Evolutionary conservation across 495 filamentous ascomycete species (phyloP), one percentile per base, ranked within the genome.

Genomic region (Tuber borchii): DNA sequence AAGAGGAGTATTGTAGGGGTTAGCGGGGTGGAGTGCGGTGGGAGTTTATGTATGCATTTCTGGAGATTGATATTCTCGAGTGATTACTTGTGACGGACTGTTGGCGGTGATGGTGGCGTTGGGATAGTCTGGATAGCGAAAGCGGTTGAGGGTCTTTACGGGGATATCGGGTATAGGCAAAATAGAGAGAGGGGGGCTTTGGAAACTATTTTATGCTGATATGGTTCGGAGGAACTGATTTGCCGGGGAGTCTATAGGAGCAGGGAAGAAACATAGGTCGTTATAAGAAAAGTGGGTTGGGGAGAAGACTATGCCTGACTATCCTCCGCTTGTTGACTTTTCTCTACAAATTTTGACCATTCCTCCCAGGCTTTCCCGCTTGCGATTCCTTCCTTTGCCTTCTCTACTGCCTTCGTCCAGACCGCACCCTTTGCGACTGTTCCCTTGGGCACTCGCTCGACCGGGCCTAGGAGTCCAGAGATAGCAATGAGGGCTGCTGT

Each of bases 341-440:
- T 85, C 80, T 90, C 88, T 61, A 91, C 91, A 84, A 93, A 94
- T 12, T 84, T 83, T 48, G 85, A 87, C 86, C 93, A 93, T 83
- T 91, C 89, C 82, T 86, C 88, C 85, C 93, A 90, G 68, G 93
- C 93, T 80, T 89, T 87, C 56, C 94, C 94, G 83, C 91, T 96
- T 84, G 89, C 88, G 26, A 97, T 88, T 0, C 92, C 91, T 91
- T 92, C 94, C 82, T 90, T 87, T 17, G 95, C 96, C 77, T 91
- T 87, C 76, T 94, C 86, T 20, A 97, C 89, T 65, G 94, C 96
- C 81, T 95, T 93, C 85, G 93, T 97, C 96, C 95, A 98, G 76
- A 94, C 87, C 20, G 90, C 89, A 40, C 93, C 93, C 17, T 91
- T 88, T 40, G 97, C 93, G 76, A 90, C 84, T 79, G 91, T 89